phyloP scores from a whole-genome alignment of 352 stramenopile species.

The Phytopythium kandeliae region DNA sequence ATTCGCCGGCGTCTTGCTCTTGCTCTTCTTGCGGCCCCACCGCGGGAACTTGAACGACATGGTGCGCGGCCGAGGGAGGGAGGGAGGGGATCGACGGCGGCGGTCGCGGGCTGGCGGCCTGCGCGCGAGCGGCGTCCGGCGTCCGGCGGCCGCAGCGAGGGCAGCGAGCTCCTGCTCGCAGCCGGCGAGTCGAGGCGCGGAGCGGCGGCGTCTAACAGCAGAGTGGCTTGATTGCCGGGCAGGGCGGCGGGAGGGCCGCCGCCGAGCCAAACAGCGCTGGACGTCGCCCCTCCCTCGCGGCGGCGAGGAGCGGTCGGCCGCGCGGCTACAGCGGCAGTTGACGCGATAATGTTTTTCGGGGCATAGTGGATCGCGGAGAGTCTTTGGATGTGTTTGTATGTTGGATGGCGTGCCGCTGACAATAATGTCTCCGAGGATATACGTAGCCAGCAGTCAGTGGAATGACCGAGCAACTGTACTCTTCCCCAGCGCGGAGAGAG shows the following conservation, averaged over 20 bases:
- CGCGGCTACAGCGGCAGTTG: too few relatives aligned
- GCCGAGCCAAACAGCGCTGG: background rate
- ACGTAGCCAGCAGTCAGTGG: too few relatives aligned
- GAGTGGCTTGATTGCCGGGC: slow-evolving; percentile 7
- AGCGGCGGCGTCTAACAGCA: slow-evolving; percentile 2
- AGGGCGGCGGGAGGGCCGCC: background rate
- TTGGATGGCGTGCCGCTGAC: too few relatives aligned
- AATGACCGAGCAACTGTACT: slow-evolving; percentile 1
- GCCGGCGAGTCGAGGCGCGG: background rate
- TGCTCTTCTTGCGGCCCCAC: slow-evolving; percentile 74
- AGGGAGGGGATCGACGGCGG: background rate
- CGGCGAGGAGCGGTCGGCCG: too few relatives aligned
- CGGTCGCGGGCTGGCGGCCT: background rate
- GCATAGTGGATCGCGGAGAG: too few relatives aligned
- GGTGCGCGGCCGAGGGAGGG: background rate
- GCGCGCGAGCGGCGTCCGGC: background rate
- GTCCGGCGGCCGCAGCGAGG: too few relatives aligned
- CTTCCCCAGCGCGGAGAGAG: background rate
- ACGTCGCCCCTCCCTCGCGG: slow-evolving; percentile 5
- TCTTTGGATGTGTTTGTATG: too few relatives aligned
- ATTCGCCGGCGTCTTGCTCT: slow-evolving; percentile 23
- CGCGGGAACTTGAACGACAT: slow-evolving; percentile 74
- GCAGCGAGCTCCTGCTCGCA: background rate
- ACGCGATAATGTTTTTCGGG: too few relatives aligned
- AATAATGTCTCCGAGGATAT: too few relatives aligned